Base-by-base conservation (phyloP, 257 asterid species). In the Paulownia fortunei region DNA sequence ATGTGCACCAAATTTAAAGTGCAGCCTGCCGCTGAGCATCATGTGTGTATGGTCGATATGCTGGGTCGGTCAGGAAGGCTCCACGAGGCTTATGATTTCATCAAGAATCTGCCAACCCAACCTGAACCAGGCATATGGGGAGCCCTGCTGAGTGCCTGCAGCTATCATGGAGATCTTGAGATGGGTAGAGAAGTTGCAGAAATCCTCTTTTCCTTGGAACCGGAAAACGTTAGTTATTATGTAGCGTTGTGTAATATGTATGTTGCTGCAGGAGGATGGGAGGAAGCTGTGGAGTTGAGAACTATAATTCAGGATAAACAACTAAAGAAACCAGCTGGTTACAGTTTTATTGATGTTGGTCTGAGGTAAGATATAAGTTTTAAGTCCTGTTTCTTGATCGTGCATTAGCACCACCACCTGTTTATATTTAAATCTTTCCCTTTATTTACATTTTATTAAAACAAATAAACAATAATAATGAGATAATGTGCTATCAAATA, bases 251-350 rank as follows among this genome's bases (percentile, higher is more conserved):
- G 89, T 69, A 89, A 88, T 79, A 85, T 88, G 88, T 91, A 89
- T 78, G 87, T 86, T 27, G 86, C 81, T 65, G 92, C 89, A 47
- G 91, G 91, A 54, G 89, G 84, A 74, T 91, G 94, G 94, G 90
- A 84, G 69, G 92, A 89, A 69, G 92, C 94, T 69, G 88, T 89
- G 79, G 91, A 81, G 79, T 81, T 89, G 90, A 89, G 94, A 73
- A 83, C 72, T 77, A 42, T 71, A 30, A 79, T 89, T 67, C 82
- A 81, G 77, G 83, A 79, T 37, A 88, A 79, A 68, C 88, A 79
- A 15, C 82, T 88, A 13, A 88, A 76, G 86, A 91, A 88, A 80
- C 84, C 78, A 27, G 85, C 71, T 77, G 92, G 90, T 69, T 85
- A 61, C 39, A 88, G 94, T 82, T 64, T 42, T 24, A 82, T 88